phyloP scores from a whole-genome alignment of 2,329 filamentous ascomycete species.

The Phyllosticta citrichinensis region DNA sequence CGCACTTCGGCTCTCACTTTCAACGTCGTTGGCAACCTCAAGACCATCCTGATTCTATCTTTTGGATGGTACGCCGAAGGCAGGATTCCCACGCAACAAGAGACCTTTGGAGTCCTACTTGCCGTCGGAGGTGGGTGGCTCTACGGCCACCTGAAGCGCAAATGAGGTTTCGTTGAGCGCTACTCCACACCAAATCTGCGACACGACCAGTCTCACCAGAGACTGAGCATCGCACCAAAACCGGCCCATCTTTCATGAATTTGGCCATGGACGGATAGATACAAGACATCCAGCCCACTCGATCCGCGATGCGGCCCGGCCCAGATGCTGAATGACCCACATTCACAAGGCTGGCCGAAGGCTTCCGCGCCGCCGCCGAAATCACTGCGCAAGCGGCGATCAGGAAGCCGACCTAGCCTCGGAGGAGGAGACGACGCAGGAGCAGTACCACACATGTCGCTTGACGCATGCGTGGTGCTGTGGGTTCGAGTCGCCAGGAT shows the following conservation, averaged over 20 bases:
- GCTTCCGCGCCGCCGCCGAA: neutral
- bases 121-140: slow-evolving; percentile 36
- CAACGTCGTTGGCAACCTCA: slow-evolving; percentile 34
- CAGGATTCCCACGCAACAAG: slow-evolving; percentile 28
- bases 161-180: neutral
- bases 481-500: neutral
- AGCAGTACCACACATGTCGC: neutral
- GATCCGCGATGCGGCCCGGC: neutral
- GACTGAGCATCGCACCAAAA: neutral
- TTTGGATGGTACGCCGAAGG: slow-evolving; percentile 39
- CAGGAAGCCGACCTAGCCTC: neutral
- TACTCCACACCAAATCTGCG: neutral
- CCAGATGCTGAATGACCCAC: neutral
- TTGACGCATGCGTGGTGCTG: neutral
- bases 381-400: neutral
- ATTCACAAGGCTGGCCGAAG: neutral
- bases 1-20: slow-evolving; percentile 30
- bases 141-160: slow-evolving; percentile 30
- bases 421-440: neutral
- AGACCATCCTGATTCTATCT: slow-evolving; percentile 37
- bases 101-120: slow-evolving; percentile 34
- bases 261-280: neutral
- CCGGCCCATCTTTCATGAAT: neutral
- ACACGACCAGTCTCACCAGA: neutral
- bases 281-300: neutral